Conservation (phyloP, 768 basidiomycete species). For the Guyanaporus albipodus region DNA sequence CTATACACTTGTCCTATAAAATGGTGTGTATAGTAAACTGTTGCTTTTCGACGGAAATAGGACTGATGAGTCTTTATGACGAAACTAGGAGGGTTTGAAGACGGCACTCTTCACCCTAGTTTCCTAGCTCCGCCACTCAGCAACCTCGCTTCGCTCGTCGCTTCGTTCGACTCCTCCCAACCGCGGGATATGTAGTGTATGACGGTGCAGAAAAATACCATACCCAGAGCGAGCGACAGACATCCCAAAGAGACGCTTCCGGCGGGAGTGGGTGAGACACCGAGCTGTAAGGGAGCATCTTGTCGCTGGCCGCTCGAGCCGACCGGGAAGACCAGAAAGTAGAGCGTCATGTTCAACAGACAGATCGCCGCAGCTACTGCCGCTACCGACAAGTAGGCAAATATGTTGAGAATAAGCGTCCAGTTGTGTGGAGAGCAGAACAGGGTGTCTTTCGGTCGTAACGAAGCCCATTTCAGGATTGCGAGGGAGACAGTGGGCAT, state of each 20-base stretch:
- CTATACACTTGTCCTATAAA: too few relatives aligned
- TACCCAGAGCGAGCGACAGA: not conserved
- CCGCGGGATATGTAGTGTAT: not conserved
- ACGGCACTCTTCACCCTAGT: too few relatives aligned
- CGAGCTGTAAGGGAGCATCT: not conserved
- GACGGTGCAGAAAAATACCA: not conserved
- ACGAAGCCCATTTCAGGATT: conserved; percentile 19
- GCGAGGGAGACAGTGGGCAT: conserved; percentile 19
- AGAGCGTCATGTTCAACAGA: conserved; percentile 7
- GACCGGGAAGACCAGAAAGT: not conserved
- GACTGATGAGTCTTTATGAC: too few relatives aligned
- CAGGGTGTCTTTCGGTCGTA: conserved; percentile 12
- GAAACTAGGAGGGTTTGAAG: too few relatives aligned
- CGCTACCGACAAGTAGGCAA: conserved; percentile 1
- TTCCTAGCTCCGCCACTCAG: too few relatives aligned
- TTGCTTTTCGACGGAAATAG: too few relatives aligned
- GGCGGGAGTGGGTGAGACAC: conserved; percentile 2
- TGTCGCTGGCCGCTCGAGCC: not conserved
- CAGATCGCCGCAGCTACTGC: conserved; percentile 3
- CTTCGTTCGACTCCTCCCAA: too few relatives aligned
- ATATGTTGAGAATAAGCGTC: conserved; percentile 15
- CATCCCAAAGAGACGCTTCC: conserved; percentile 4
- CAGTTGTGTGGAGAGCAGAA: conserved; percentile 22
- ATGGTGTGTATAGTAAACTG: too few relatives aligned
- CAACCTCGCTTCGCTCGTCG: too few relatives aligned